Conservation (phyloP, 192 early-diverging fungal genomes). For the Rhizophagus prolifer region DNA sequence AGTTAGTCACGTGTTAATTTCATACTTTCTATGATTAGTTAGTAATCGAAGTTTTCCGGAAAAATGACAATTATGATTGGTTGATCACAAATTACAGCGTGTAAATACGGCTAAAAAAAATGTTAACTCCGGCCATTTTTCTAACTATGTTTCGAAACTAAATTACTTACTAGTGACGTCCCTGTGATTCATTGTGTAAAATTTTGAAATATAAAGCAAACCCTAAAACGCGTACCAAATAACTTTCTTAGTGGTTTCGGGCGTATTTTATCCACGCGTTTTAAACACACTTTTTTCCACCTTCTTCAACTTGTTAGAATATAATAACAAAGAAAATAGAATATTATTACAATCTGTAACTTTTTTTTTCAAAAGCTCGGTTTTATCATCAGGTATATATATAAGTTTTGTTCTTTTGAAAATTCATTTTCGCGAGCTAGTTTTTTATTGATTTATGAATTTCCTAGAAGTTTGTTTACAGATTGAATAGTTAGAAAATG, state of each 20-base stretch:
- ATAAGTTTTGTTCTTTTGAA: neutral
- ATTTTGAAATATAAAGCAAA: neutral
- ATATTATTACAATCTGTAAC: neutral
- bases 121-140: neutral
- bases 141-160: neutral
- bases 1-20: no score
- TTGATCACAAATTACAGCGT: neutral
- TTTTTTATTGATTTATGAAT: neutral
- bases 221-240: neutral
- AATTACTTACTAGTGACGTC: neutral
- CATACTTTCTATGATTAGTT: no score
- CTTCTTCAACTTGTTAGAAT: neutral
- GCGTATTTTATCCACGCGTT: neutral
- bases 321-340: no score
- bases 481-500: neutral
- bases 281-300: neutral
- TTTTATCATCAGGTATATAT: neutral
- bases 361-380: neutral
- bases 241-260: neutral
- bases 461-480: neutral
- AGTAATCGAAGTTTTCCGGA: constrained; percentile 23
- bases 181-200: neutral
- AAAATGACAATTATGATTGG: neutral
- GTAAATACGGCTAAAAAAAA: neutral
- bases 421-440: neutral